phyloP scores from a whole-genome alignment of 169 alveolate genomes.

The Plasmodium berghei region DNA sequence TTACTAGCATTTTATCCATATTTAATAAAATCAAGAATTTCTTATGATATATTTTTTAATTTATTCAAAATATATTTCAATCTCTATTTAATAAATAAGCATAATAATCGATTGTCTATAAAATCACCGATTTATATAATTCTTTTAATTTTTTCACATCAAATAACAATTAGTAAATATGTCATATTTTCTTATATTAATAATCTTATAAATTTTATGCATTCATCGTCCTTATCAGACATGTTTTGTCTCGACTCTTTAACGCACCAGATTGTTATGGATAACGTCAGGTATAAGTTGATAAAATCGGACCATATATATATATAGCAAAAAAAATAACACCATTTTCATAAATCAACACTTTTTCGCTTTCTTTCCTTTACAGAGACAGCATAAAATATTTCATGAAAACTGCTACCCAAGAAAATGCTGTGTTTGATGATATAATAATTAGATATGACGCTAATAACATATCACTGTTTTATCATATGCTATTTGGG shows the following conservation, averaged over 20 bases:
- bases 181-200: slow-evolving; percentile 23
- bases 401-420: slow-evolving; percentile 7
- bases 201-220: slow-evolving; percentile 8
- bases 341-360: background rate
- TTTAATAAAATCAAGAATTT: slow-evolving; percentile 24
- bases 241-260: background rate
- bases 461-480: slow-evolving; percentile 27
- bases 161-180: slow-evolving; percentile 21
- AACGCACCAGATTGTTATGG: slow-evolving; percentile 3
- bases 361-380: background rate
- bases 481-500: slow-evolving; percentile 54
- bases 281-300: background rate
- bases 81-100: slow-evolving; percentile 35
- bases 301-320: too few relatives aligned
- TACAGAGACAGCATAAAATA: slow-evolving; percentile 61
- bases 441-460: slow-evolving; percentile 35
- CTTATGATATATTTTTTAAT: slow-evolving; percentile 51
- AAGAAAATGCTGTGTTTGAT: slow-evolving; percentile 36
- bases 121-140: slow-evolving; percentile 37
- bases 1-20: slow-evolving; percentile 50
- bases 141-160: slow-evolving; percentile 36
- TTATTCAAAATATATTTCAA: slow-evolving; percentile 48
- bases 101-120: slow-evolving; percentile 13
- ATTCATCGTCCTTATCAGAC: slow-evolving; percentile 3
- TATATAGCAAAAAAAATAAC: background rate